These are phyloP conservation scores for Aspergillus sp. DNA, from an alignment of 2,329 filamentous ascomycete genomes.

Conservation along the genomic window DNA sequence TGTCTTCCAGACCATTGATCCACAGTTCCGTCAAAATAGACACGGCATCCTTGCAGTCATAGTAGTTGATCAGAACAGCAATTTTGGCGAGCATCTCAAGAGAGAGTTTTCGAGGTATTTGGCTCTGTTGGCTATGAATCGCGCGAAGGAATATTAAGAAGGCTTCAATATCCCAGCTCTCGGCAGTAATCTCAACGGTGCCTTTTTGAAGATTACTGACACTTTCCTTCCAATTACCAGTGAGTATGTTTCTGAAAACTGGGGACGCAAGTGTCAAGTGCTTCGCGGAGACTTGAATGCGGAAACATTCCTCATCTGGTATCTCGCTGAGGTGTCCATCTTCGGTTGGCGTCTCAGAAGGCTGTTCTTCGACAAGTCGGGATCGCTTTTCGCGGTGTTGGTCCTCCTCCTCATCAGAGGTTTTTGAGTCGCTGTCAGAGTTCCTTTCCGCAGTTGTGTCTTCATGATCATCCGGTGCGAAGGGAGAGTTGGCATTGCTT, in stretches of 20 bases:
- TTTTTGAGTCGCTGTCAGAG: background rate
- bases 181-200: slow-evolving; percentile 21
- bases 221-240: slow-evolving; percentile 24
- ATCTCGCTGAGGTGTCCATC: background rate
- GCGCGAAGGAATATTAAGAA: slow-evolving; percentile 26
- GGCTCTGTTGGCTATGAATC: slow-evolving; percentile 22
- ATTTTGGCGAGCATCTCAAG: slow-evolving; percentile 29
- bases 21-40: slow-evolving; percentile 18
- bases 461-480: background rate
- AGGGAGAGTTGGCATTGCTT: slow-evolving; percentile 11
- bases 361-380: background rate
- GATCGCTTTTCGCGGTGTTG: no score
- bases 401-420: background rate
- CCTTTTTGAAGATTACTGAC: slow-evolving; percentile 14
- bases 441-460: background rate
- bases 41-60: slow-evolving; percentile 24
- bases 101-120: slow-evolving; percentile 16
- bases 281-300: slow-evolving; percentile 28
- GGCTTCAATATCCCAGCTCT: slow-evolving; percentile 29
- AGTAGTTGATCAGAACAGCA: slow-evolving; percentile 28
- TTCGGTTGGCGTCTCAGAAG: background rate
- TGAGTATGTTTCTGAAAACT: slow-evolving; percentile 22
- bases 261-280: slow-evolving; percentile 25
- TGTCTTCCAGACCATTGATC: slow-evolving; percentile 16
- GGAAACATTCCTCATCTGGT: background rate